Conservation (phyloP, 352 stramenopile genomes). For the Globisporangium cystogenes region DNA sequence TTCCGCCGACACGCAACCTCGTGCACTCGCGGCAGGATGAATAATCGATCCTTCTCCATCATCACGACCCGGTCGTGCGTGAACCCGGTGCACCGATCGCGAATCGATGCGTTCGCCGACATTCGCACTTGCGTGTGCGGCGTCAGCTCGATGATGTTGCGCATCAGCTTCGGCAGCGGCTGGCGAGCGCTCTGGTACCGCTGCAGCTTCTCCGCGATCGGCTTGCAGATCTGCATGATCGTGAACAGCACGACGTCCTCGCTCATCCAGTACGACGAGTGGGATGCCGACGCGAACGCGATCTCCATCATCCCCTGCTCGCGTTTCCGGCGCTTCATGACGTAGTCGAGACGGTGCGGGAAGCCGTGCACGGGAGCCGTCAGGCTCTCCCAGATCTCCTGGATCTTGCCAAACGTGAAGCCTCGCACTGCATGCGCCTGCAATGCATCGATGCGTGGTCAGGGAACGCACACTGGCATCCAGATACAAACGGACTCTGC, state of each 20-base stretch:
- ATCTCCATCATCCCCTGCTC: constrained; percentile 87
- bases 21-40: constrained; percentile 49
- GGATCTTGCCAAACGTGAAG: constrained; percentile 67
- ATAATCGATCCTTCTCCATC: constrained; percentile 68
- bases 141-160: constrained; percentile 75
- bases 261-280: constrained; percentile 89
- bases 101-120: constrained; percentile 68
- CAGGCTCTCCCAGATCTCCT: constrained; percentile 67
- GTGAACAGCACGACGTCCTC: constrained; percentile 85
- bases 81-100: constrained; percentile 70
- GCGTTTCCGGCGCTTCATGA: constrained; percentile 63
- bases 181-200: constrained; percentile 75
- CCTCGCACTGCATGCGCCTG: constrained; percentile 60
- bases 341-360: constrained; percentile 75
- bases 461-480: neutral
- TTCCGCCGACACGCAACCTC: constrained; percentile 68
- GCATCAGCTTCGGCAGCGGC: constrained; percentile 67
- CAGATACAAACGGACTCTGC: neutral
- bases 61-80: constrained; percentile 70
- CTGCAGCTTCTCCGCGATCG: constrained; percentile 74
- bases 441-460: neutral
- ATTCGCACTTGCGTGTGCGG: constrained; percentile 60
- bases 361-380: constrained; percentile 73
- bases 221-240: constrained; percentile 82
- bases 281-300: constrained; percentile 70